These are phyloP conservation scores for Termitomyces eurrhizus DNA, from an alignment of 768 basidiomycete species.

Conservation along the genomic window DNA sequence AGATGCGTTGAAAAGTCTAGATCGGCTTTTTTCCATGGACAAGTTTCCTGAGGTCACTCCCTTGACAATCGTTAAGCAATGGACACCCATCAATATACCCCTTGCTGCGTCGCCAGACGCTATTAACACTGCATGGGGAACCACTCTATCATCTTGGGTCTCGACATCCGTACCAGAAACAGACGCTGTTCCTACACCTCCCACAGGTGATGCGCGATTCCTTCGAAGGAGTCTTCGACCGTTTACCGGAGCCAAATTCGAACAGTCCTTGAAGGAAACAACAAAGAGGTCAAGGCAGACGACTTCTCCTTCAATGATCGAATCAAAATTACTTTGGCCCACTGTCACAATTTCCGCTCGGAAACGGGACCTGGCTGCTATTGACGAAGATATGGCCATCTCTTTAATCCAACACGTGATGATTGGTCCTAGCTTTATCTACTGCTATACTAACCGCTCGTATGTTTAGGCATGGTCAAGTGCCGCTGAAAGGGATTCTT, in stretches of 20 bases:
- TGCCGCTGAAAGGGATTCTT: slow-evolving; percentile 6
- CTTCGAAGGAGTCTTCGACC: background rate
- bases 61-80: background rate
- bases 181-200: too few species aligned
- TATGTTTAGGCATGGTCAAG: slow-evolving; percentile 7
- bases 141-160: background rate
- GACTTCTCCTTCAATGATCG: background rate
- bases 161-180: background rate
- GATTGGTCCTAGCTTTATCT: background rate
- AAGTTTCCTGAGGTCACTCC: background rate
- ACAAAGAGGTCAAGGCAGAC: too few species aligned
- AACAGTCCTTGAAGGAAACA: background rate
- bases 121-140: background rate
- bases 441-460: background rate
- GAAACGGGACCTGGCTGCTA: background rate
- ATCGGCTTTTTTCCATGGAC: background rate
- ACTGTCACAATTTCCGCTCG: background rate
- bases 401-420: slow-evolving; percentile 7
- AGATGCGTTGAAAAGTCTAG: background rate
- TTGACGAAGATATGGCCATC: background rate
- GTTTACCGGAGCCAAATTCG: background rate
- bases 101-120: background rate
- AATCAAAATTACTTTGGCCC: background rate
- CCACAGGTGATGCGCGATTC: too few species aligned
- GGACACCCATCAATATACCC: background rate